Conservation (phyloP, 208 protist species). For the Leishmania tropica region DNA sequence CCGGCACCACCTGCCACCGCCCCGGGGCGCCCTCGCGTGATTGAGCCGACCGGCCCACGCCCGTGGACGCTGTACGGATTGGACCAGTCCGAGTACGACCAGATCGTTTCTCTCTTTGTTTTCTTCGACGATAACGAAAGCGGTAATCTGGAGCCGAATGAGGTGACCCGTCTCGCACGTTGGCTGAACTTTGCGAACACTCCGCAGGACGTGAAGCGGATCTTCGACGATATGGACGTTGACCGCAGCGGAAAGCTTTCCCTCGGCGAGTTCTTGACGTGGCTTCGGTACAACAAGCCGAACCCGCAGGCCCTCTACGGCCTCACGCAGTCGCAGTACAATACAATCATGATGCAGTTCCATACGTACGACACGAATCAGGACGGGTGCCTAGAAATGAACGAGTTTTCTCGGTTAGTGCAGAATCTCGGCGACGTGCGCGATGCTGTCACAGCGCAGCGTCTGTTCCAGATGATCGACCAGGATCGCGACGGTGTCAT, state of each 20-base stretch:
- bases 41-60: slow-evolving; percentile 39
- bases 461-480: slow-evolving; percentile 71
- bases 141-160: slow-evolving; percentile 51
- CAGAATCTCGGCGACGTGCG: slow-evolving; percentile 51
- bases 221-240: slow-evolving; percentile 82
- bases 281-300: slow-evolving; percentile 74
- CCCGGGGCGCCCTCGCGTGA: background rate
- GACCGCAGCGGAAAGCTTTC: slow-evolving; percentile 61
- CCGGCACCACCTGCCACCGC: background rate
- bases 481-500: slow-evolving; percentile 44
- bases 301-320: slow-evolving; percentile 77
- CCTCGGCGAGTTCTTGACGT: slow-evolving; percentile 78
- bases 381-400: slow-evolving; percentile 57
- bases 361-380: slow-evolving; percentile 76
- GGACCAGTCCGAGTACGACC: slow-evolving; percentile 78
- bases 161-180: slow-evolving; percentile 65
- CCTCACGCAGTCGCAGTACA: slow-evolving; percentile 79
- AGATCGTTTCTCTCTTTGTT: slow-evolving; percentile 82
- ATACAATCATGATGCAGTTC: slow-evolving; percentile 90
- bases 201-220: slow-evolving; percentile 64
- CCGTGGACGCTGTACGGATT: slow-evolving; percentile 75
- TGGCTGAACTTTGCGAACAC: slow-evolving; percentile 85
- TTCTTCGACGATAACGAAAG: slow-evolving; percentile 83
- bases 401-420: slow-evolving; percentile 68
- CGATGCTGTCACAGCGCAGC: slow-evolving; percentile 30